Percentiles rank a stretch among this genome's conserved stretches.
Conservation (phyloP, 352 stramenopile species). For the Phytophthora constricta region DNA sequence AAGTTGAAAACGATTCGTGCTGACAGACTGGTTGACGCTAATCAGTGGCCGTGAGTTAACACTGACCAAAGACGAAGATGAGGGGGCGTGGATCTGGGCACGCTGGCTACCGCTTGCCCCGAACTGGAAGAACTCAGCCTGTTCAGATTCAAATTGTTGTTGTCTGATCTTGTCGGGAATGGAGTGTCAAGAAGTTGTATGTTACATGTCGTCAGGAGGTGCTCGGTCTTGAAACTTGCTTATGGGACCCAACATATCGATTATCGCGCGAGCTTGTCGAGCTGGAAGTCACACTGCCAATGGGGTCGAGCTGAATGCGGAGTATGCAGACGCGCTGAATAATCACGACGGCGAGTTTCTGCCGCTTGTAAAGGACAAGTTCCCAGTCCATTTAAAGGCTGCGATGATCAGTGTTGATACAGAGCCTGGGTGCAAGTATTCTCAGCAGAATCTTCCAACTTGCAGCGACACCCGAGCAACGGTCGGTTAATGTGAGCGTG, state of each 20-base stretch:
- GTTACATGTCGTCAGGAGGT: constrained; percentile 2
- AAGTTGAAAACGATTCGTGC: constrained; percentile 6
- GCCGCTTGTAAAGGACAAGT: constrained; percentile 7
- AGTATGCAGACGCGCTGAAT: not conserved
- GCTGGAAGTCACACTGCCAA: too few species aligned
- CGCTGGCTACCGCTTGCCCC: constrained; percentile 6
- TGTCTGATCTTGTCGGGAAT: not conserved
- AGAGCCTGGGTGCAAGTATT: not conserved
- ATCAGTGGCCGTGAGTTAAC: constrained; percentile 7
- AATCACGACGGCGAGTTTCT: not conserved
- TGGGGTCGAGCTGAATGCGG: not conserved
- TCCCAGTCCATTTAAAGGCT: not conserved
- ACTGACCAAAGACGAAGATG: too few species aligned
- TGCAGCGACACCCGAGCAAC: not conserved
- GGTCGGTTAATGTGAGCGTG: too few species aligned
- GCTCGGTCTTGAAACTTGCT: constrained; percentile 2
- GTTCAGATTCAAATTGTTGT: not conserved
- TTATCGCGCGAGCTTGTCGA: constrained; percentile 10
- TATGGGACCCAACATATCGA: constrained; percentile 3
- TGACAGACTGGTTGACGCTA: not conserved
- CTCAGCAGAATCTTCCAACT: constrained; percentile 3
- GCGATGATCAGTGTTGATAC: constrained; percentile 4
- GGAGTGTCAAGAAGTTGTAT: constrained; percentile 17
- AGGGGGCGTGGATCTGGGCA: constrained; percentile 13
- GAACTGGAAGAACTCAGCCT: constrained; percentile 15